phyloP scores from a whole-genome alignment of 345 rosid genomes.

The Triadica sebifera region DNA sequence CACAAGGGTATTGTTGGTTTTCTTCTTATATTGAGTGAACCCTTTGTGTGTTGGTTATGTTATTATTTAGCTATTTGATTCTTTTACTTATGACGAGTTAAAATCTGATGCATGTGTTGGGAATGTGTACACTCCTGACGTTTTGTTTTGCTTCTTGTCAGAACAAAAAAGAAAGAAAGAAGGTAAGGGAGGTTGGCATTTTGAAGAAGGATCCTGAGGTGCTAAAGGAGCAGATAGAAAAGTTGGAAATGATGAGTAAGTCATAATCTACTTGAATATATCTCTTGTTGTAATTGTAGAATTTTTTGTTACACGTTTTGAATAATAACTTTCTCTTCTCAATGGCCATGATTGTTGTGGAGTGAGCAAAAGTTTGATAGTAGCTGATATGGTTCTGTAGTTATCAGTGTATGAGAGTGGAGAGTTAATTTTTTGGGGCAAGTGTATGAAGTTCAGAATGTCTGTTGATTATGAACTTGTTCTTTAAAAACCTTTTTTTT shows the following conservation, averaged over 20 bases:
- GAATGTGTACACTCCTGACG: not conserved
- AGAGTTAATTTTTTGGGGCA: too few relatives aligned
- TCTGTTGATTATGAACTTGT: not conserved
- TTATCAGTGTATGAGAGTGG: not conserved
- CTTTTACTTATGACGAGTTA: not conserved
- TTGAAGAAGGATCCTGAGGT: conserved; percentile 95
- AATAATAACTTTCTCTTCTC: too few relatives aligned
- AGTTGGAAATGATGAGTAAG: conserved; percentile 92
- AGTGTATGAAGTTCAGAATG: not conserved
- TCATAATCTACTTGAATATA: not conserved
- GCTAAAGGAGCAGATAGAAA: conserved; percentile 84
- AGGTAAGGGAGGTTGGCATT: conserved; percentile 98
- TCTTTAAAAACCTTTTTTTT: not conserved
- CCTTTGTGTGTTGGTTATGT: not conserved
- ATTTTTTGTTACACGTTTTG: not conserved
- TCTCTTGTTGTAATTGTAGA: not conserved
- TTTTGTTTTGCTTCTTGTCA: conserved; percentile 33
- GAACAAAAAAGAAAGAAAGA: conserved; percentile 98
- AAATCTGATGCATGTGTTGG: not conserved
- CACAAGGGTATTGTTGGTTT: not conserved
- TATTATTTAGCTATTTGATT: not conserved
- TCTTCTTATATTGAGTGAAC: not conserved
- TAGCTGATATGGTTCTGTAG: not conserved
- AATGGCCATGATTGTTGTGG: not conserved
- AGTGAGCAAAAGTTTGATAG: not conserved